Evolutionary conservation across 805 yeast species (phyloP).

Genomic region (Monosporozyma solicola): DNA sequence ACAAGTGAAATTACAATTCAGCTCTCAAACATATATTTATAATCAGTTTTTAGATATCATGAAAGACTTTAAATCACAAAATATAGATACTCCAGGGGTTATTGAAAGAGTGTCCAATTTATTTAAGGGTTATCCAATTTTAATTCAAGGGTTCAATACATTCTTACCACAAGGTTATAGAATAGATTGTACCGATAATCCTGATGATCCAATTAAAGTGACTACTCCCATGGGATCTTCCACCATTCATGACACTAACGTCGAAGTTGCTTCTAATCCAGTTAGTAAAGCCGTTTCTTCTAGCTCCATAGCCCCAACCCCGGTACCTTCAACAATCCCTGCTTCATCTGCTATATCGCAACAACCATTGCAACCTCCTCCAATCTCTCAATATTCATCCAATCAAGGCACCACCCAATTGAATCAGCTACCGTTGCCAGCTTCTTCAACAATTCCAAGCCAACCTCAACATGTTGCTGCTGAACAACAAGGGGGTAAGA

Average conservation of each 20-base stretch:
- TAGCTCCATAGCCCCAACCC: not conserved
- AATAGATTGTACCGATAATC: slow-evolving; percentile 83
- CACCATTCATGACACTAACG: slow-evolving; percentile 2
- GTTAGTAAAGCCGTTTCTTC: not conserved
- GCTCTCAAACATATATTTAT: slow-evolving; percentile 88
- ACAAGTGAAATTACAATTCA: slow-evolving; percentile 89
- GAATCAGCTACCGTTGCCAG: slow-evolving; percentile 1
- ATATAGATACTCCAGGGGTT: slow-evolving; percentile 96
- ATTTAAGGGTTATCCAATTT: slow-evolving; percentile 85
- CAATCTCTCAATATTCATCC: slow-evolving; percentile 4
- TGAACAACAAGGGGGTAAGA: slow-evolving; percentile 7
- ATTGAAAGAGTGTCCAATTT: slow-evolving; percentile 88
- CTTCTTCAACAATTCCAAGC: slow-evolving; percentile 8
- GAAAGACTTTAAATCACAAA: slow-evolving; percentile 97
- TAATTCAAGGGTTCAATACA: slow-evolving; percentile 96
- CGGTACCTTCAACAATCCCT: slow-evolving; percentile 3
- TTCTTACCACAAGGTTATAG: slow-evolving; percentile 94
- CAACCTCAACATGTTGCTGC: slow-evolving; percentile 5
- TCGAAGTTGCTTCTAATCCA: not conserved
- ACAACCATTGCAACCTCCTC: slow-evolving; percentile 4
- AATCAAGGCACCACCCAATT: slow-evolving; percentile 1
- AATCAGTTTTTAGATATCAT: slow-evolving; percentile 93
- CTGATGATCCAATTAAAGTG: slow-evolving; percentile 85
- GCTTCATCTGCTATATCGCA: slow-evolving; percentile 2
- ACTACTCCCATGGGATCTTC: slow-evolving; percentile 88